Evolutionary conservation across 176 grass and related monocot species (phyloP).

Genomic region (Thinopyrum elongatum): DNA sequence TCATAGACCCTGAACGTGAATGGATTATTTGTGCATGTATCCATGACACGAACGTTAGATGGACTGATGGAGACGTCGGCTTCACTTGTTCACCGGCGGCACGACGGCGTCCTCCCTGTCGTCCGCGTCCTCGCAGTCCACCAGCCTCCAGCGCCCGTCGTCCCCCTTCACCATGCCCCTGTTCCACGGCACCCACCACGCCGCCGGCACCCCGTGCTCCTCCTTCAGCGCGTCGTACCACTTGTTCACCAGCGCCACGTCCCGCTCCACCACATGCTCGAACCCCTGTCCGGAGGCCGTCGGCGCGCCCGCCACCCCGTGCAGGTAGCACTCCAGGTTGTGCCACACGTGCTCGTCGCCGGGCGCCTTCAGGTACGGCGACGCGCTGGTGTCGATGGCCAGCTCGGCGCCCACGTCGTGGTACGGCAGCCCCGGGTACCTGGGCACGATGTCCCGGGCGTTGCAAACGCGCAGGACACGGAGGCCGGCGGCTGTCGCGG

Average conservation of each 20-base stretch:
- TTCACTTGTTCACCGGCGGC: not conserved
- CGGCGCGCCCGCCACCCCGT: conserved; percentile 48
- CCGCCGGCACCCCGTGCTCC: conserved; percentile 38
- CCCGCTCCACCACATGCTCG: conserved; percentile 46
- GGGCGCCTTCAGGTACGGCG: conserved; percentile 49
- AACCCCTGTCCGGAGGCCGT: conserved; percentile 3
- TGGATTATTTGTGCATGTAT: not conserved
- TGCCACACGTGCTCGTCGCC: conserved; percentile 40
- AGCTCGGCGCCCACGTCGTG: conserved; percentile 58
- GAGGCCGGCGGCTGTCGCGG: not conserved
- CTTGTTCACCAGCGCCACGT: conserved; percentile 72
- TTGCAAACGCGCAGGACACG: conserved; percentile 57
- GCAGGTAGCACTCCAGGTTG: conserved; percentile 67
- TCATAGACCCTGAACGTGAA: not conserved
- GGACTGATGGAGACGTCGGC: not conserved
- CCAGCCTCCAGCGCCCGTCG: conserved; percentile 40
- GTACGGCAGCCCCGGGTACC: conserved; percentile 43
- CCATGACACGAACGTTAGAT: not conserved
- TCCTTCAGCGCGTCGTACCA: conserved; percentile 32
- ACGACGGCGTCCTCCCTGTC: not conserved
- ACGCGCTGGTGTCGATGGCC: conserved; percentile 40
- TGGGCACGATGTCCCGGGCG: conserved; percentile 46
- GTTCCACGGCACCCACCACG: conserved; percentile 54
- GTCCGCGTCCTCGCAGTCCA: conserved; percentile 39
- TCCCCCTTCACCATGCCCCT: conserved; percentile 42